phyloP scores from a whole-genome alignment of 192 early-diverging fungal genomes.

The Backusella circina region DNA sequence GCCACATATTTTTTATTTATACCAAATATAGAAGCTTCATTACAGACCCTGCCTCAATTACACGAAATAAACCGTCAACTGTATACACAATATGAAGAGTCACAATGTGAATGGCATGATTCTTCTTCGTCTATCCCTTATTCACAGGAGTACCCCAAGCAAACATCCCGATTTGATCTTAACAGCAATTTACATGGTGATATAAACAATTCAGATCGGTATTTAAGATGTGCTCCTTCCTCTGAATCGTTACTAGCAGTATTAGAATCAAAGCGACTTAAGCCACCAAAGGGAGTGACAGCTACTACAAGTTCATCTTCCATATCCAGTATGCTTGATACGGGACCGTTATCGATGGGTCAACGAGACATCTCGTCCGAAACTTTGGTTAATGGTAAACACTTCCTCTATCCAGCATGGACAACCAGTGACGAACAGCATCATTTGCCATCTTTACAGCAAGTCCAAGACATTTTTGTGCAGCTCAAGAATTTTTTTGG shows the following conservation, averaged over 20 bases:
- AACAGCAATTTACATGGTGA: slow-evolving; percentile 8
- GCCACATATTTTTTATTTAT: neutral
- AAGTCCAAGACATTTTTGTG: slow-evolving; percentile 69
- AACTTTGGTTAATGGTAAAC: neutral
- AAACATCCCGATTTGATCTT: neutral
- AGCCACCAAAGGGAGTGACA: neutral
- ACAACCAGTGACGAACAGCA: slow-evolving; percentile 50
- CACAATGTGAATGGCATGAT: slow-evolving; percentile 1
- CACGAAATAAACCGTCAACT: neutral
- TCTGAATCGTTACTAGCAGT: slow-evolving; percentile 68
- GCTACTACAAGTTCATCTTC: neutral
- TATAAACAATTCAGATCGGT: slow-evolving; percentile 43
- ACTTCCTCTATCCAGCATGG: slow-evolving; percentile 36
- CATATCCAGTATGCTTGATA: neutral
- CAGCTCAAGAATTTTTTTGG: slow-evolving; percentile 68
- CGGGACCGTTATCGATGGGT: neutral
- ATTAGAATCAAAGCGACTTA: slow-evolving; percentile 54
- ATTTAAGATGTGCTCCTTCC: slow-evolving; percentile 66
- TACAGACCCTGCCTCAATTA: neutral
- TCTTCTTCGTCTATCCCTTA: neutral
- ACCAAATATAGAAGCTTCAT: neutral
- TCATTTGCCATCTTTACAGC: slow-evolving; percentile 59
- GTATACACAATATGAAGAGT: neutral
- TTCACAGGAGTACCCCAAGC: neutral
- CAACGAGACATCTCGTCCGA: neutral